Percentiles rank a stretch among this genome's conserved stretches.
Evolutionary conservation across 2,329 filamentous ascomycete genomes (phyloP).

Genomic region (Septoria linicola): DNA sequence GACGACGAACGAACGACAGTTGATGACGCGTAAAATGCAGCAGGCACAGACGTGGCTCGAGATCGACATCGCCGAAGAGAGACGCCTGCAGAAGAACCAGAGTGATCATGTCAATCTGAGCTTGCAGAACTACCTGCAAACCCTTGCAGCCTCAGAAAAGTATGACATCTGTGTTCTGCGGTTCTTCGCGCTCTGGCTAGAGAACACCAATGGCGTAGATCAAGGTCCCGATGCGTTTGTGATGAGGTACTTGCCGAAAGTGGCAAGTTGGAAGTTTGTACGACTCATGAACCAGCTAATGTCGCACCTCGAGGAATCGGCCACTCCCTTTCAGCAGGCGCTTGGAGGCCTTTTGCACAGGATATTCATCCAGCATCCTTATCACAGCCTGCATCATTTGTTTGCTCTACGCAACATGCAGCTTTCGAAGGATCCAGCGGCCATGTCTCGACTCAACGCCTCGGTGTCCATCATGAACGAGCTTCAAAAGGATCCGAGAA

Average conservation of each 20-base stretch:
- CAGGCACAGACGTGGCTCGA: constrained; percentile 85
- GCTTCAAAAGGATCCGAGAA: constrained; percentile 54
- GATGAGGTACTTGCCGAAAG: constrained; percentile 64
- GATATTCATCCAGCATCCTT: constrained; percentile 91
- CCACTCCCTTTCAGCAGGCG: constrained; percentile 70
- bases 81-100: constrained; percentile 71
- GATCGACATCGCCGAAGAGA: constrained; percentile 85
- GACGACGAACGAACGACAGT: constrained; percentile 50
- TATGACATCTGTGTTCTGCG: constrained; percentile 87
- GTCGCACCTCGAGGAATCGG: constrained; percentile 76
- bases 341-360: constrained; percentile 72
- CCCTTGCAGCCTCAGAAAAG: constrained; percentile 78
- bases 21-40: constrained; percentile 57
- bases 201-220: constrained; percentile 66
- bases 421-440: constrained; percentile 63
- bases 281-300: constrained; percentile 92
- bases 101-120: constrained; percentile 83
- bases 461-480: constrained; percentile 66
- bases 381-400: constrained; percentile 96
- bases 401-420: constrained; percentile 68
- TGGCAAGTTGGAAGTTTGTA: constrained; percentile 90
- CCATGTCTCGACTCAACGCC: constrained; percentile 70
- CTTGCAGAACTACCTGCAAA: constrained; percentile 88
- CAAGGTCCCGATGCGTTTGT: constrained; percentile 76
- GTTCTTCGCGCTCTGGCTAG: constrained; percentile 92